These are phyloP conservation scores for Jimgerdemannia lactiflua DNA, from an alignment of 192 early-diverging fungal genomes.

Conservation along the genomic window DNA sequence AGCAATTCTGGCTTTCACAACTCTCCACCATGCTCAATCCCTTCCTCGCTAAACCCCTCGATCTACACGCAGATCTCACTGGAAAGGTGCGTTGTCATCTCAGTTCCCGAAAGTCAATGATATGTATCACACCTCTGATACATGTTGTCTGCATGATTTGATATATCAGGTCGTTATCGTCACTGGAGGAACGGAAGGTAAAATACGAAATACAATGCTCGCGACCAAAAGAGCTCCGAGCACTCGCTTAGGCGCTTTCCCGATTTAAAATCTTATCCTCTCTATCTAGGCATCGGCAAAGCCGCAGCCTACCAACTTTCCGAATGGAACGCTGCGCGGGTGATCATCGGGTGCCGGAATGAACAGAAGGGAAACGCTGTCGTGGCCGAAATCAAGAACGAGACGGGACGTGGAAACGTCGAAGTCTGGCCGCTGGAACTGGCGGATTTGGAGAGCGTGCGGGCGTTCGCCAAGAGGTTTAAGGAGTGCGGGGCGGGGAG, in stretches of 20 bases:
- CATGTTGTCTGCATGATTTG: too few species aligned
- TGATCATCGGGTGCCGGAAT: conserved; percentile 20
- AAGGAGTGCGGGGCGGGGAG: conserved; percentile 3
- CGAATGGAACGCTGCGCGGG: conserved; percentile 14
- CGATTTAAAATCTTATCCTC: neutral
- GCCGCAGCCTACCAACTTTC: neutral
- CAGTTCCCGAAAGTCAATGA: too few species aligned
- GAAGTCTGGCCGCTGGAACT: conserved; percentile 14
- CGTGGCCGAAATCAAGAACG: conserved; percentile 8
- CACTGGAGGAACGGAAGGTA: neutral
- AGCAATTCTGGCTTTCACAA: too few species aligned
- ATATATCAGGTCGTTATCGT: neutral
- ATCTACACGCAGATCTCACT: neutral
- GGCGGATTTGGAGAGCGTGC: conserved; percentile 13
- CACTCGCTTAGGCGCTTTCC: too few species aligned
- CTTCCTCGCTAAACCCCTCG: too few species aligned
- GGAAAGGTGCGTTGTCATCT: neutral
- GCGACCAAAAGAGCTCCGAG: too few species aligned
- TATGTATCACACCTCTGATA: too few species aligned
- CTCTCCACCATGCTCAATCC: too few species aligned
- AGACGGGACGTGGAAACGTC: conserved; percentile 8
- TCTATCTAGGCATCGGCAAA: neutral
- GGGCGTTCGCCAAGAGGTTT: conserved; percentile 15
- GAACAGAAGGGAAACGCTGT: conserved; percentile 14
- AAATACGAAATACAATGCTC: neutral